These are phyloP conservation scores for Verticillium albo-atrum DNA, from an alignment of 2,329 filamentous ascomycete genomes.

Conservation along the genomic window DNA sequence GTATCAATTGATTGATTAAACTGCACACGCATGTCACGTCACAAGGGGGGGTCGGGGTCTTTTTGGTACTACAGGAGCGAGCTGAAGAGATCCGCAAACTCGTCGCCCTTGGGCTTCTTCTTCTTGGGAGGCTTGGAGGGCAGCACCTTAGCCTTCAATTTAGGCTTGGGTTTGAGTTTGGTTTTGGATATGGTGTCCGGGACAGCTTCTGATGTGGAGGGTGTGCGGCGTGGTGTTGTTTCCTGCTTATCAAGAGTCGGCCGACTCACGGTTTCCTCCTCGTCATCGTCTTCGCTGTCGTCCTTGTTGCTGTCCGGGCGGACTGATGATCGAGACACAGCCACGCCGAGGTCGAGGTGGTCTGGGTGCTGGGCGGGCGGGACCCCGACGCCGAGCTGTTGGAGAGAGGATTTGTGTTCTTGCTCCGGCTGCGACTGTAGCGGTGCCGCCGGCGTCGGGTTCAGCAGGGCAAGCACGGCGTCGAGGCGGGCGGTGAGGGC, in stretches of 20 bases:
- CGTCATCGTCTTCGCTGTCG: not conserved
- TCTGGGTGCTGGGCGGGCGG: constrained; percentile 1
- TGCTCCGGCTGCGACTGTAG: too few relatives aligned
- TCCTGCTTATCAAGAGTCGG: not conserved
- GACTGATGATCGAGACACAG: constrained; percentile 15
- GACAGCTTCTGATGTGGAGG: not conserved
- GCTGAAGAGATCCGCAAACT: constrained; percentile 70
- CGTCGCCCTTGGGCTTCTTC: constrained; percentile 53
- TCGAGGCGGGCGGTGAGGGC: constrained; percentile 46
- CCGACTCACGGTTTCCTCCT: not conserved
- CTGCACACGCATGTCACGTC: not conserved
- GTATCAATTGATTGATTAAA: not conserved
- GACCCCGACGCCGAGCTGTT: too few relatives aligned
- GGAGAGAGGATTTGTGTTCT: not conserved
- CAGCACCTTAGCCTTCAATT: constrained; percentile 16
- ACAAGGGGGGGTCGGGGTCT: not conserved
- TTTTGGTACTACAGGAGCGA: constrained; percentile 33
- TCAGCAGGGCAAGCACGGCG: constrained; percentile 32
- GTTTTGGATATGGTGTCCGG: not conserved
- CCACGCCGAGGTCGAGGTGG: constrained; percentile 20
- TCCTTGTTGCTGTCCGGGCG: constrained; percentile 10
- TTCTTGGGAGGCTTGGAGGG: constrained; percentile 28
- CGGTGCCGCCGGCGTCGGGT: not conserved
- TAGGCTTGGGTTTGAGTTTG: not conserved
- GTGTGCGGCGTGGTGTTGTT: not conserved